These are phyloP conservation scores for Xenosphaeropsis pyriputrescens DNA, from an alignment of 2,329 filamentous ascomycete genomes.

Conservation along the genomic window DNA sequence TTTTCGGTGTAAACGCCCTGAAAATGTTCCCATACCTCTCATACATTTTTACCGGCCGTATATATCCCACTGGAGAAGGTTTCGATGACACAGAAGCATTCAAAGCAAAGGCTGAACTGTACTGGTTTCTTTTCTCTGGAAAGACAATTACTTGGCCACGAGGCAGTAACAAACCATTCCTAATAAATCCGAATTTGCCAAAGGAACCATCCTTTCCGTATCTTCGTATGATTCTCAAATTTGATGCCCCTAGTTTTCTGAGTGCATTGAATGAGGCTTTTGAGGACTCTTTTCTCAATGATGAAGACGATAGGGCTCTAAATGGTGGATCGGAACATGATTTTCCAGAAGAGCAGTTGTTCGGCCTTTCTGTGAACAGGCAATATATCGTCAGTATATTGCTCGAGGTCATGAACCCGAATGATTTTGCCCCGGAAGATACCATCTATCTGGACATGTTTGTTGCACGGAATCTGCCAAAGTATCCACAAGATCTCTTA, in stretches of 20 bases:
- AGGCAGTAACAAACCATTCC: slow-evolving; percentile 41
- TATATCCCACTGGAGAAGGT: slow-evolving; percentile 75
- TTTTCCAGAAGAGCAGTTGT: slow-evolving; percentile 49
- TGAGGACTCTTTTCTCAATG: slow-evolving; percentile 86
- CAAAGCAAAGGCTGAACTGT: slow-evolving; percentile 74
- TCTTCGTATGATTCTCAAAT: slow-evolving; percentile 69
- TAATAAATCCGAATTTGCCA: slow-evolving; percentile 38
- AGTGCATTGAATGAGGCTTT: slow-evolving; percentile 96
- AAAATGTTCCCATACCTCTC: slow-evolving; percentile 95
- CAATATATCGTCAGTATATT: slow-evolving; percentile 89
- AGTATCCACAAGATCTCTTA: slow-evolving; percentile 91
- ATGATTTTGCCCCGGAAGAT: slow-evolving; percentile 63
- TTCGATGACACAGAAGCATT: slow-evolving; percentile 60
- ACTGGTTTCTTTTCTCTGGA: slow-evolving; percentile 87
- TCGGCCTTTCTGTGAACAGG: slow-evolving; percentile 62
- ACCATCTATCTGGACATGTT: slow-evolving; percentile 98
- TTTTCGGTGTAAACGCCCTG: slow-evolving; percentile 55
- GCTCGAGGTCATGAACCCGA: slow-evolving; percentile 73
- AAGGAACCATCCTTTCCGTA: slow-evolving; percentile 72
- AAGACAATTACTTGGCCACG: slow-evolving; percentile 63
- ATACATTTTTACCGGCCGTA: slow-evolving; percentile 73
- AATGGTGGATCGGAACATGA: slow-evolving; percentile 34
- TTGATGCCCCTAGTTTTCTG: slow-evolving; percentile 83
- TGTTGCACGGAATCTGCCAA: slow-evolving; percentile 85
- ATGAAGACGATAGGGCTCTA: slow-evolving; percentile 47